Conservation (phyloP, 306 rosid genomes). For the Quercus engelmannii region DNA sequence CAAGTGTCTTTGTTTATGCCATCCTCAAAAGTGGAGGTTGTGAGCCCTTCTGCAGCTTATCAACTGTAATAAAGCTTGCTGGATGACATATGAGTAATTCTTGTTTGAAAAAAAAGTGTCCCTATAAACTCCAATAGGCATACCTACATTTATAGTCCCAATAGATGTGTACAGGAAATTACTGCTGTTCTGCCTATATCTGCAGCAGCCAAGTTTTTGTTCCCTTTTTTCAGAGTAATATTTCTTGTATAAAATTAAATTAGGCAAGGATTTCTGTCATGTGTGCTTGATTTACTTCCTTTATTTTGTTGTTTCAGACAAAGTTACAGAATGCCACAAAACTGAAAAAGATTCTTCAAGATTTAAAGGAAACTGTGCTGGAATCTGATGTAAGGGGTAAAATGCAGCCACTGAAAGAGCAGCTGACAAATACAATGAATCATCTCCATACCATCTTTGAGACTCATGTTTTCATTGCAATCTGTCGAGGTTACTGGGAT, state of each 20-base stretch:
- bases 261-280: slow-evolving; percentile 2
- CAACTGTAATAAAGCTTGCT: not conserved
- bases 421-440: slow-evolving; percentile 59
- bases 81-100: not conserved
- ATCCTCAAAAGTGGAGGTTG: not conserved
- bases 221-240: not conserved
- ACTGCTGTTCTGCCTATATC: not conserved
- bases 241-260: not conserved
- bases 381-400: slow-evolving; percentile 78
- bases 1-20: not conserved
- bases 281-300: slow-evolving; percentile 17
- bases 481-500: no score
- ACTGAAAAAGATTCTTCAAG: slow-evolving; percentile 90
- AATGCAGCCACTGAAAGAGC: slow-evolving; percentile 84
- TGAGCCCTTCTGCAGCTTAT: not conserved
- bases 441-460: slow-evolving; percentile 68
- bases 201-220: not conserved
- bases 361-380: slow-evolving; percentile 73
- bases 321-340: slow-evolving; percentile 84
- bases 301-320: slow-evolving; percentile 47
- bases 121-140: not conserved
- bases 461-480: no score
- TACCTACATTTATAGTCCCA: not conserved
- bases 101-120: not conserved
- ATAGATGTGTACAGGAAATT: not conserved